Evolutionary conservation across 352 stramenopile genomes (phyloP).

Genomic region (Aphanomyces cochlioides): DNA sequence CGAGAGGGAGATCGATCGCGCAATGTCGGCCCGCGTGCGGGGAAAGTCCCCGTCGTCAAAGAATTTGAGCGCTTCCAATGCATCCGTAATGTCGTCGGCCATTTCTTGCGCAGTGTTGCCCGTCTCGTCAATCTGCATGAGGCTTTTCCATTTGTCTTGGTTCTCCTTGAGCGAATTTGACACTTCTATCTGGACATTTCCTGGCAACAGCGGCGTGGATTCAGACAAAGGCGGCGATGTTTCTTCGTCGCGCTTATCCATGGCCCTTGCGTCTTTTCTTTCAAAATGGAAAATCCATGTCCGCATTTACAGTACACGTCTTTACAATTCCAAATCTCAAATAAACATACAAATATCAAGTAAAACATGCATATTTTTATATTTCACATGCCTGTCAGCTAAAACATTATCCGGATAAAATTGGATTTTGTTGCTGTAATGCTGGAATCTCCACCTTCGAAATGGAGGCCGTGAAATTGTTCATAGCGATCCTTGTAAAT

Average conservation of each 20-base stretch:
- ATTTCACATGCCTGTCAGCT: no score
- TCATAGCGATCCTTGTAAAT: no score
- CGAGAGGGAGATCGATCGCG: constrained; percentile 4
- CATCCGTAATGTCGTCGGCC: constrained; percentile 68
- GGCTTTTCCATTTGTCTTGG: constrained; percentile 78
- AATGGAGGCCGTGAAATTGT: no score
- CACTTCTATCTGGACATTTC: constrained; percentile 34
- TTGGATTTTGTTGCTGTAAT: no score
- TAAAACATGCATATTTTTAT: no score
- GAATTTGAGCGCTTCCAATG: constrained; percentile 58
- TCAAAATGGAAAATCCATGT: no score
- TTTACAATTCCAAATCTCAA: no score
- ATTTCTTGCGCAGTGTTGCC: constrained; percentile 81
- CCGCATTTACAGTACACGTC: no score
- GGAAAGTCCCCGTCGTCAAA: constrained; percentile 38
- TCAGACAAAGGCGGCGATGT: constrained; percentile 30
- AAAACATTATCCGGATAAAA: no score
- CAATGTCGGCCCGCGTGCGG: constrained; percentile 40
- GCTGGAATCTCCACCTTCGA: no score
- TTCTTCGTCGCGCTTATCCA: constrained; percentile 50
- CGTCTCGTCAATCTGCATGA: constrained; percentile 71
- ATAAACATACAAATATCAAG: no score
- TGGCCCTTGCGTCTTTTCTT: constrained; percentile 30
- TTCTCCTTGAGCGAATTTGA: constrained; percentile 67
- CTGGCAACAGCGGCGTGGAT: constrained; percentile 4